A percentile compares a stretch with the other conserved stretches of the same genome.
These are phyloP conservation scores for Dissophora globulifera DNA, from an alignment of 192 early-diverging fungal species.

Conservation along the genomic window DNA sequence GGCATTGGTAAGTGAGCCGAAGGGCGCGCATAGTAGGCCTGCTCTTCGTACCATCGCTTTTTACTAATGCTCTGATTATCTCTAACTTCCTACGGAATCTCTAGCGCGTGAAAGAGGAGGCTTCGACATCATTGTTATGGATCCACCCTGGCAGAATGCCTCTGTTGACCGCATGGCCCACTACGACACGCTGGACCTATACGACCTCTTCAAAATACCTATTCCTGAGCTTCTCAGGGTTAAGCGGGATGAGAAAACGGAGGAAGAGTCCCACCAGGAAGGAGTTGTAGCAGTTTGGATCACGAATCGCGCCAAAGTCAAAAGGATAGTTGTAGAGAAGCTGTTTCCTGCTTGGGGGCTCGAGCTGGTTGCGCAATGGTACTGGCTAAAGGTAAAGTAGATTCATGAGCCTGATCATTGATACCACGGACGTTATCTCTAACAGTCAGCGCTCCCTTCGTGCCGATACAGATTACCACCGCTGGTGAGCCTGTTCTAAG, in stretches of 20 bases:
- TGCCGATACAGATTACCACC: slow-evolving; percentile 41
- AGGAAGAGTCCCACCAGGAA: neutral
- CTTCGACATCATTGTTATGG: slow-evolving; percentile 65
- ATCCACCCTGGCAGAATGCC: slow-evolving; percentile 77
- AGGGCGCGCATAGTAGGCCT: too few relatives aligned
- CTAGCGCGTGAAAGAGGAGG: slow-evolving; percentile 41
- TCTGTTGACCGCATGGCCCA: slow-evolving; percentile 60
- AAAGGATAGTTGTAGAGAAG: slow-evolving; percentile 69
- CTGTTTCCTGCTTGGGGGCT: slow-evolving; percentile 73
- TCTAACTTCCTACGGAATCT: too few relatives aligned
- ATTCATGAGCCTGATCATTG: too few relatives aligned
- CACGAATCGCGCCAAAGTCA: slow-evolving; percentile 73
- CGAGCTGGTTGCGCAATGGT: slow-evolving; percentile 64
- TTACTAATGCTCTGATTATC: neutral
- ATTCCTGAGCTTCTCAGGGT: slow-evolving; percentile 56
- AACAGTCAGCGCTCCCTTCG: neutral
- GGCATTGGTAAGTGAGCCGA: slow-evolving; percentile 36
- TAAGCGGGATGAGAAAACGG: neutral
- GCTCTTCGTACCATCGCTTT: too few relatives aligned
- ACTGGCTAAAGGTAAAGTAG: slow-evolving; percentile 72
- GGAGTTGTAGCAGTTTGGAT: slow-evolving; percentile 75
- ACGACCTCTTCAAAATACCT: slow-evolving; percentile 73
- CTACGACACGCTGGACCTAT: slow-evolving; percentile 70
- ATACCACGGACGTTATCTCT: neutral
- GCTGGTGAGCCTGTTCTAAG: slow-evolving; percentile 55